Percentiles rank a stretch among this genome's conserved stretches.
phyloP scores from a whole-genome alignment of 495 filamentous ascomycete species.

The Sphaerosporella brunnea region DNA sequence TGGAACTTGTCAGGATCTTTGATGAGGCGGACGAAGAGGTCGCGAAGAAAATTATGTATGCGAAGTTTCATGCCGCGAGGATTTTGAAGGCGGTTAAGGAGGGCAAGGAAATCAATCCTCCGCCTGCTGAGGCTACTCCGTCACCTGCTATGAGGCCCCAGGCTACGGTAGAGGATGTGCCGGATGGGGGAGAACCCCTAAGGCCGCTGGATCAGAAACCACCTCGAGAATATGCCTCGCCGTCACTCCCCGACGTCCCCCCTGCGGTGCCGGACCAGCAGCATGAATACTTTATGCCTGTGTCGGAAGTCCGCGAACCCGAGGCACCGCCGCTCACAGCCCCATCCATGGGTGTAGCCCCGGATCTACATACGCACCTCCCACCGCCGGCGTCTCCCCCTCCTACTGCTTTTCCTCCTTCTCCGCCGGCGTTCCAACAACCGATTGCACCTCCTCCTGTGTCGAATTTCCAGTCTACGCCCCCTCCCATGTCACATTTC shows the following conservation, averaged over 20 bases:
- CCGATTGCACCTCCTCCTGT: constrained; percentile 32
- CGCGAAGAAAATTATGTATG: constrained; percentile 73
- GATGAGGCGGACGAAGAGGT: constrained; percentile 32
- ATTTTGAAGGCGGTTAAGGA: constrained; percentile 82
- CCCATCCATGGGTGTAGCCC: constrained; percentile 12
- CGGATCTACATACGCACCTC: constrained; percentile 28
- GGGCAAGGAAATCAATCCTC: constrained; percentile 69
- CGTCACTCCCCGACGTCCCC: not conserved
- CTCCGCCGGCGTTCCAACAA: constrained; percentile 15
- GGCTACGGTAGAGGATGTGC: constrained; percentile 32
- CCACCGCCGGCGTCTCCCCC: constrained; percentile 8
- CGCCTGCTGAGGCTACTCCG: constrained; percentile 20
- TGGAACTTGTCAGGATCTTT: constrained; percentile 73
- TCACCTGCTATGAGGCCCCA: constrained; percentile 27
- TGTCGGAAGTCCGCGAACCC: not conserved
- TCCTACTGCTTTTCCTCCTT: not conserved
- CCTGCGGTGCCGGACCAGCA: not conserved
- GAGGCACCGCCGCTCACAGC: not conserved
- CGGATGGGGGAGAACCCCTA: constrained; percentile 30
- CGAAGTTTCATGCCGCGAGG: constrained; percentile 84
- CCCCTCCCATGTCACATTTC: too few relatives aligned
- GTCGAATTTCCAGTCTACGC: too few relatives aligned
- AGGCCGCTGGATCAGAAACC: not conserved
- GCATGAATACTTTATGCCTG: not conserved
- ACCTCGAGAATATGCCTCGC: not conserved